A percentile compares a stretch with the other conserved stretches of the same genome.
Conservation (phyloP, 306 rosid species). For the Quercus berberidifolia region DNA sequence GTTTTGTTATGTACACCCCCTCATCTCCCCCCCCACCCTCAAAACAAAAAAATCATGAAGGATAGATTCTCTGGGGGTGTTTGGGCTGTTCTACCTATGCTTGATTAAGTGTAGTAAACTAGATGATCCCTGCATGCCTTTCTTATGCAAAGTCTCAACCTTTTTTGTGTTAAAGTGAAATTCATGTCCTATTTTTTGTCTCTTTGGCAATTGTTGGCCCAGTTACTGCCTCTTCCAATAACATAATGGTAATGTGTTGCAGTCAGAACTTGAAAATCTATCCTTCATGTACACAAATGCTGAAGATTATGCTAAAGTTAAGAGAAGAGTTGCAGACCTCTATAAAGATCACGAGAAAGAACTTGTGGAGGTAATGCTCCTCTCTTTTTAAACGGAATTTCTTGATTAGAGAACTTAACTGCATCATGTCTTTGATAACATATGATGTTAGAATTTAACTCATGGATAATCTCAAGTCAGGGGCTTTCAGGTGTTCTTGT, state of each 20-base stretch:
- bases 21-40: too few species aligned
- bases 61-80: neutral
- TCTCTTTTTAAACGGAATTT: conserved; percentile 17
- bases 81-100: neutral
- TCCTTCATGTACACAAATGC: conserved; percentile 93
- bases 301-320: conserved; percentile 91
- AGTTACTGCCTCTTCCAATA: conserved; percentile 1
- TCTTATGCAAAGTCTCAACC: neutral
- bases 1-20: neutral
- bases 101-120: neutral
- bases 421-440: conserved; percentile 8
- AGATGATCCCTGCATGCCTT: neutral
- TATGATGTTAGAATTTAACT: conserved; percentile 2
- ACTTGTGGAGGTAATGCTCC: conserved; percentile 67
- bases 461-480: neutral
- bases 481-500: conserved; percentile 10
- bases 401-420: conserved; percentile 3
- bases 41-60: too few species aligned
- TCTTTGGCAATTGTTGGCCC: conserved; percentile 6
- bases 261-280: conserved; percentile 95
- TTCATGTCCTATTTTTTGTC: conserved; percentile 4
- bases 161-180: conserved; percentile 8
- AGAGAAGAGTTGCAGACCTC: conserved; percentile 80
- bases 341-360: conserved; percentile 93
- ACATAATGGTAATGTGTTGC: conserved; percentile 30